Percentiles rank a stretch among this genome's conserved stretches.
Evolutionary conservation across 257 asterid genomes (phyloP).

Genomic region (Eucommia ulmoides): DNA sequence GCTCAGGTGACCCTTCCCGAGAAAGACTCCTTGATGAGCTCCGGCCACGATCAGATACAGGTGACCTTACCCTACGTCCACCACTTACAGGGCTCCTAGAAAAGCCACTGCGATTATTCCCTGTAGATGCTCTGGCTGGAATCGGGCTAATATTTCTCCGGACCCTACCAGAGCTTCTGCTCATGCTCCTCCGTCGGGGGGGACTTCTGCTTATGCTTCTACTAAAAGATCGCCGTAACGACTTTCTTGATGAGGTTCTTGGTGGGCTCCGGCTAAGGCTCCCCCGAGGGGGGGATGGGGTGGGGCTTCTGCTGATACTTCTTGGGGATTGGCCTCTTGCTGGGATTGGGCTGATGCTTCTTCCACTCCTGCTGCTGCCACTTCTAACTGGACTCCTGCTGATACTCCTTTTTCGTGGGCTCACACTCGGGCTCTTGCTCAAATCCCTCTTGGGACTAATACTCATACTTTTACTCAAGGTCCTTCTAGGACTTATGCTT

Average conservation of each 20-base stretch:
- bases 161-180: slow-evolving; percentile 77
- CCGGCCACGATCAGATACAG: slow-evolving; percentile 49
- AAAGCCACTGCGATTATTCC: slow-evolving; percentile 45
- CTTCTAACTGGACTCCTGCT: slow-evolving; percentile 35
- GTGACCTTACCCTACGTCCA: slow-evolving; percentile 65
- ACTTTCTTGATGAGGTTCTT: slow-evolving; percentile 5
- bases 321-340: slow-evolving; percentile 21
- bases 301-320: slow-evolving; percentile 35
- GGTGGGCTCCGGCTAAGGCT: slow-evolving; percentile 38
- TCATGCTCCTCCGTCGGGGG: slow-evolving; percentile 46
- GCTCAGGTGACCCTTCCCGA: slow-evolving; percentile 76
- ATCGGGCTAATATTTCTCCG: slow-evolving; percentile 57
- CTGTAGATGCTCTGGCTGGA: slow-evolving; percentile 56
- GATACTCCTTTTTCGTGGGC: slow-evolving; percentile 27
- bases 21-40: slow-evolving; percentile 91
- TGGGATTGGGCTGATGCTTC: slow-evolving; percentile 45
- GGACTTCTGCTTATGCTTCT: slow-evolving; percentile 84
- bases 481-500: slow-evolving; percentile 45
- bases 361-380: slow-evolving; percentile 34
- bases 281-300: slow-evolving; percentile 41
- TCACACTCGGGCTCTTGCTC: slow-evolving; percentile 25
- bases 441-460: slow-evolving; percentile 16
- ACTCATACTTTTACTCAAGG: slow-evolving; percentile 30
- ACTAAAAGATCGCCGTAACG: slow-evolving; percentile 19
- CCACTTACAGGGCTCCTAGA: slow-evolving; percentile 58